These are phyloP conservation scores for Rhizopogon sp. DNA, from an alignment of 768 basidiomycete genomes.

Conservation along the genomic window DNA sequence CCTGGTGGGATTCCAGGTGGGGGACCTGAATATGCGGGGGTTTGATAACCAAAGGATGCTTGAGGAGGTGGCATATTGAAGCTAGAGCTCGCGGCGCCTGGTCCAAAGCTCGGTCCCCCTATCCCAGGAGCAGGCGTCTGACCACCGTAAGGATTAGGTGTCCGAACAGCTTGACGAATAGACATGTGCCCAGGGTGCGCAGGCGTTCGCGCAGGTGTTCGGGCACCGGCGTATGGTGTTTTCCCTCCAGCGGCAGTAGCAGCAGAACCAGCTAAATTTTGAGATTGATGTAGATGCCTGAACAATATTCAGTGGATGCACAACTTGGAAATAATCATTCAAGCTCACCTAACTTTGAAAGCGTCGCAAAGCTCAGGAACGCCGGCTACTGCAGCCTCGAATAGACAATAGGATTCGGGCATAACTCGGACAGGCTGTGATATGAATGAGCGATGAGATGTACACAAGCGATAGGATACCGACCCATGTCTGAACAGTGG, in stretches of 20 bases:
- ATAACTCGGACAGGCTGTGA: conserved; percentile 78
- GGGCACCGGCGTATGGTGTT: conserved; percentile 67
- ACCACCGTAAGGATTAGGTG: conserved; percentile 74
- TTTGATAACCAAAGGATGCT: conserved; percentile 36
- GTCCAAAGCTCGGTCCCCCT: conserved; percentile 30
- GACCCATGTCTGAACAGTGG: conserved; percentile 90
- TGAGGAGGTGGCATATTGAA: conserved; percentile 27
- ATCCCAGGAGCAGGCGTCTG: conserved; percentile 33
- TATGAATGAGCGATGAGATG: neutral
- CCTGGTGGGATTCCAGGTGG: conserved; percentile 46
- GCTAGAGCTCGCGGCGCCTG: conserved; percentile 20
- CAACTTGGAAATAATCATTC: neutral
- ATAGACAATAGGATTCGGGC: conserved; percentile 85
- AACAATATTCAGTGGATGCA: neutral
- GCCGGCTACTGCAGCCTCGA: conserved; percentile 85
- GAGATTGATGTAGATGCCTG: conserved; percentile 78
- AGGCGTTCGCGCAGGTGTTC: conserved; percentile 71
- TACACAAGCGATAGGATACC: neutral
- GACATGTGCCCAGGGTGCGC: conserved; percentile 78
- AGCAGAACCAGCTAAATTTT: conserved; percentile 44
- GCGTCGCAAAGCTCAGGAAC: conserved; percentile 95
- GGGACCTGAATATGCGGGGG: conserved; percentile 43
- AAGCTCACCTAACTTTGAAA: conserved; percentile 79
- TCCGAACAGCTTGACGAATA: conserved; percentile 61
- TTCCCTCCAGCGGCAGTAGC: conserved; percentile 52